These are phyloP conservation scores for Phialocephala sp. DNA, from an alignment of 2,329 filamentous ascomycete species.

Conservation along the genomic window DNA sequence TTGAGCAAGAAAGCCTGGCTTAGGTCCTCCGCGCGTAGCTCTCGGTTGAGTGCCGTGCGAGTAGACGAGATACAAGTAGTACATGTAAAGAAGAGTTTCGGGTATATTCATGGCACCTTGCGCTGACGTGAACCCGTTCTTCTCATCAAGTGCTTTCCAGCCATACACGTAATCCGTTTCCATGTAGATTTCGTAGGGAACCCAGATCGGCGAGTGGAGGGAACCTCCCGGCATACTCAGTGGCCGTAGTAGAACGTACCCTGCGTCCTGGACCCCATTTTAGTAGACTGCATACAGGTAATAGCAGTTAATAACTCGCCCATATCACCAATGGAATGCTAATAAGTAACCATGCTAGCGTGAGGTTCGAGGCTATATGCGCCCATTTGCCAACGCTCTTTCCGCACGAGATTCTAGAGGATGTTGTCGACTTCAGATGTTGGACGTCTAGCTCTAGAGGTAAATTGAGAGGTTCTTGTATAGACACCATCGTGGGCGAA, in stretches of 20 bases:
- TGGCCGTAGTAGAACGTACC: slow-evolving; percentile 69
- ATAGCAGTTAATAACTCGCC: slow-evolving; percentile 37
- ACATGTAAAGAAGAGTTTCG: slow-evolving; percentile 63
- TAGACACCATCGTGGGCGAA: slow-evolving; percentile 56
- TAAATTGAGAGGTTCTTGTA: slow-evolving; percentile 57
- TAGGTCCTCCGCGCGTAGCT: no score
- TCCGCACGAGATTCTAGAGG: slow-evolving; percentile 6
- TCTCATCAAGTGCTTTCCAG: slow-evolving; percentile 62
- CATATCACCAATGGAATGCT: slow-evolving; percentile 70
- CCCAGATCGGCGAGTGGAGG: slow-evolving; percentile 66
- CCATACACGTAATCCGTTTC: slow-evolving; percentile 71
- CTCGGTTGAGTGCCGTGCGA: no score
- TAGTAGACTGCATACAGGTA: background rate
- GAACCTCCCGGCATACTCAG: slow-evolving; percentile 69
- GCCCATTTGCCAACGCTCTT: slow-evolving; percentile 51
- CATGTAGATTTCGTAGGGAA: slow-evolving; percentile 70
- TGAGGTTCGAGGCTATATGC: slow-evolving; percentile 63
- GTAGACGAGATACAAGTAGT: slow-evolving; percentile 61
- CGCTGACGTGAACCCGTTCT: slow-evolving; percentile 68
- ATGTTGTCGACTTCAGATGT: slow-evolving; percentile 34
- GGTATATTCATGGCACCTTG: slow-evolving; percentile 65
- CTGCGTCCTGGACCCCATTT: slow-evolving; percentile 49
- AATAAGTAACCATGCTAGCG: slow-evolving; percentile 65
- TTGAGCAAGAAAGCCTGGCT: slow-evolving; percentile 44
- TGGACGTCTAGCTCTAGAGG: slow-evolving; percentile 47